Conservation (phyloP, 305 asterid species). For the Fraxinus dipetala region DNA sequence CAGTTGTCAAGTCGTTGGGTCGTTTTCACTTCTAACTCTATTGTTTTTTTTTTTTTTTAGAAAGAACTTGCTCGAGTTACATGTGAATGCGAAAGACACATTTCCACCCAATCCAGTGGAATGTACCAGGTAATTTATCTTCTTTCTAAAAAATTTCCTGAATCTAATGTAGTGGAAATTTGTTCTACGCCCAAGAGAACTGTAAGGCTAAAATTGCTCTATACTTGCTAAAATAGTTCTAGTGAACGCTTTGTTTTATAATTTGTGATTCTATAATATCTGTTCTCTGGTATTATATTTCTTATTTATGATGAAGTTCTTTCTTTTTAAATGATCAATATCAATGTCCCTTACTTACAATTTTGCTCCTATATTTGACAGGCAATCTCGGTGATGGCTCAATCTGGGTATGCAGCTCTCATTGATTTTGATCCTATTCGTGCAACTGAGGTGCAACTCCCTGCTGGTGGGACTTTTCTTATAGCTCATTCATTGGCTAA, state of each 20-base stretch:
- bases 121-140: constrained; percentile 76
- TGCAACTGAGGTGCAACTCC: constrained; percentile 85
- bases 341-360: not conserved
- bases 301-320: not conserved
- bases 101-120: constrained; percentile 96
- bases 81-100: constrained; percentile 87
- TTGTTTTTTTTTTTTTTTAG: constrained; percentile 34
- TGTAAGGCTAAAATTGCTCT: not conserved
- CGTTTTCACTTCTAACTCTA: not conserved
- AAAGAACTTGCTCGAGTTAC: constrained; percentile 93
- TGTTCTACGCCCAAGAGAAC: not conserved
- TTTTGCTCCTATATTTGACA: constrained; percentile 25
- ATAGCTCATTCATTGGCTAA: constrained; percentile 92
- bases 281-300: not conserved
- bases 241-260: not conserved
- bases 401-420: constrained; percentile 85
- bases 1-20: not conserved
- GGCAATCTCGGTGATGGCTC: constrained; percentile 95
- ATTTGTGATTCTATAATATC: not conserved
- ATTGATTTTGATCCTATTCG: constrained; percentile 90
- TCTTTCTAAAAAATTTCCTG: not conserved
- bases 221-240: not conserved
- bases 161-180: not conserved
- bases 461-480: constrained; percentile 78
- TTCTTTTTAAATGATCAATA: not conserved